Percentiles rank a stretch among this genome's conserved stretches.
These are phyloP conservation scores for Coemansia sp. DNA, from an alignment of 192 early-diverging fungal genomes.

Conservation along the genomic window DNA sequence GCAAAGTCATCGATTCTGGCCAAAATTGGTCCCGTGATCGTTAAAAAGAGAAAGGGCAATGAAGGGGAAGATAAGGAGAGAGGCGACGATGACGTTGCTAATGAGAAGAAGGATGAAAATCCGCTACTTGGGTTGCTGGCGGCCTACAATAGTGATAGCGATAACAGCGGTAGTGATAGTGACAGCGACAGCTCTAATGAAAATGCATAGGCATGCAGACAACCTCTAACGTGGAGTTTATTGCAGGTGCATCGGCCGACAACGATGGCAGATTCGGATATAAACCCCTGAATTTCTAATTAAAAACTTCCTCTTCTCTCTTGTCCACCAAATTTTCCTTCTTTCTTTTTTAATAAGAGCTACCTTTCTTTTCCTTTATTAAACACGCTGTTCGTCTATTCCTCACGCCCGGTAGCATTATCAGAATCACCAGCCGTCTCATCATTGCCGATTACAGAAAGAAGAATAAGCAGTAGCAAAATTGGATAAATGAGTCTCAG, in stretches of 20 bases:
- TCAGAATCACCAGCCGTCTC: not conserved
- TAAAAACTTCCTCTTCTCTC: not conserved
- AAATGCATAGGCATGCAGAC: not conserved
- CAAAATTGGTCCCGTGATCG: not conserved
- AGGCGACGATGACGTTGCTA: not conserved
- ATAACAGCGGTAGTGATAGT: not conserved
- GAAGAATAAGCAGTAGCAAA: not conserved
- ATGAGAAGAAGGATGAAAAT: not conserved
- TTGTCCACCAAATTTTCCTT: not conserved
- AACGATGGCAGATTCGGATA: too few species aligned
- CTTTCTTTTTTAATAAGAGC: not conserved
- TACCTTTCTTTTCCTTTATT: not conserved
- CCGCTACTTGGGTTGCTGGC: constrained; percentile 18
- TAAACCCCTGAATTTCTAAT: not conserved
- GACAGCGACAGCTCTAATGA: constrained; percentile 12
- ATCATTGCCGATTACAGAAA: too few species aligned
- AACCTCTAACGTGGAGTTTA: not conserved
- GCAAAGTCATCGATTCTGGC: not conserved
- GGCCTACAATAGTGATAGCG: constrained; percentile 22
- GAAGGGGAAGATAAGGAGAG: not conserved
- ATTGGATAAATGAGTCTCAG: not conserved
- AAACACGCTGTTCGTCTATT: too few species aligned
- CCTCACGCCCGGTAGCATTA: not conserved
- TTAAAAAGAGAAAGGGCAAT: not conserved
- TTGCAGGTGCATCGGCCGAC: not conserved